These are phyloP conservation scores for Isabelozyma rhagii DNA, from an alignment of 805 yeast genomes.

Conservation along the genomic window DNA sequence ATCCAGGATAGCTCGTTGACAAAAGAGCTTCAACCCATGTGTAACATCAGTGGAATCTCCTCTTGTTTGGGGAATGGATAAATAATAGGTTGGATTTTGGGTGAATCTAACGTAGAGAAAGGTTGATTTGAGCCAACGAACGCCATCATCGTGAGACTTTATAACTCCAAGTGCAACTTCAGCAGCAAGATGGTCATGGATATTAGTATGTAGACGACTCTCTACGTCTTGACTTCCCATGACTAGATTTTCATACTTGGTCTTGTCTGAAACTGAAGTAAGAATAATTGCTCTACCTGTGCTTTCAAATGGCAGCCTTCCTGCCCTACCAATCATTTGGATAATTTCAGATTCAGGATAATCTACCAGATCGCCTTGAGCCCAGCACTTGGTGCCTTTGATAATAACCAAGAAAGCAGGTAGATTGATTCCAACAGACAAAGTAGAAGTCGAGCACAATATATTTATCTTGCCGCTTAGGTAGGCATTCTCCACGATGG, in stretches of 20 bases:
- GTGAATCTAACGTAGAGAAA: slow-evolving; percentile 46
- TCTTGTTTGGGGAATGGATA: neutral
- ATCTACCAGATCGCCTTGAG: slow-evolving; percentile 46
- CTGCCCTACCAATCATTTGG: slow-evolving; percentile 68
- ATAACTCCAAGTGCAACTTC: slow-evolving; percentile 33
- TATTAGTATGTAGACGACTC: slow-evolving; percentile 28
- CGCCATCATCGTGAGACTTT: slow-evolving; percentile 30
- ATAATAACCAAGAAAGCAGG: slow-evolving; percentile 60
- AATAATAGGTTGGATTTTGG: slow-evolving; percentile 39
- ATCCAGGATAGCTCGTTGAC: slow-evolving; percentile 18
- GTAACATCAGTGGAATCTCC: slow-evolving; percentile 2
- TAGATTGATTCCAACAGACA: slow-evolving; percentile 59
- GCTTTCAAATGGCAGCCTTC: slow-evolving; percentile 56
- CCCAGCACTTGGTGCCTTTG: slow-evolving; percentile 64
- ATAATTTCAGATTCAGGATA: slow-evolving; percentile 53
- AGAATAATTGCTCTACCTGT: slow-evolving; percentile 49
- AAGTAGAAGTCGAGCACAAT: slow-evolving; percentile 56
- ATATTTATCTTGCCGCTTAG: slow-evolving; percentile 39
- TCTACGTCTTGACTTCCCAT: slow-evolving; percentile 45
- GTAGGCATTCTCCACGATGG: slow-evolving; percentile 43
- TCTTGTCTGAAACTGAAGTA: slow-evolving; percentile 34
- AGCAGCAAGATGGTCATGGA: slow-evolving; percentile 12
- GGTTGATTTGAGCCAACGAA: slow-evolving; percentile 46
- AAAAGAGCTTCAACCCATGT: too few species aligned
- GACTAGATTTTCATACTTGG: slow-evolving; percentile 39